phyloP scores from a whole-genome alignment of 192 early-diverging fungal genomes.

The Umbelopsis sp. region DNA sequence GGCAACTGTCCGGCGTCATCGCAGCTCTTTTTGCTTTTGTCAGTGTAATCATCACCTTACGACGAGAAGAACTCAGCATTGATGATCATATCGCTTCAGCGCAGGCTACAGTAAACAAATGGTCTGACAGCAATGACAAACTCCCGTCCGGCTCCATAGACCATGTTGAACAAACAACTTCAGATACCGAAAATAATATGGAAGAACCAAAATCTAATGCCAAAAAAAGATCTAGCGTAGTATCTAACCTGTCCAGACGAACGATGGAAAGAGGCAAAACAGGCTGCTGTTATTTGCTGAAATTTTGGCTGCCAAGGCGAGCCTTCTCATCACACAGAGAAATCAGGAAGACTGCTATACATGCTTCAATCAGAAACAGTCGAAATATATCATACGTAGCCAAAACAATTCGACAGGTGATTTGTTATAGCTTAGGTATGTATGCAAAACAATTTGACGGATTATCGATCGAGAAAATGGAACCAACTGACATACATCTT shows the following conservation, averaged over 20 bases:
- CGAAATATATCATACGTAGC: not conserved
- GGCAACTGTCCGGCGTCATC: not conserved
- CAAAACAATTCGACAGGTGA: constrained; percentile 6
- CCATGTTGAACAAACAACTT: no score
- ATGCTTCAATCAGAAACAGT: not conserved
- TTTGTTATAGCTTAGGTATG: not conserved
- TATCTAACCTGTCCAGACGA: no score
- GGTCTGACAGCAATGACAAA: not conserved
- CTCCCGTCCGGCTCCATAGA: not conserved
- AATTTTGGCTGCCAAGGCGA: not conserved
- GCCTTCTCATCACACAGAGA: not conserved
- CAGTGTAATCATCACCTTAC: not conserved
- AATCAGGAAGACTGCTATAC: not conserved
- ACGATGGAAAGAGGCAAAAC: no score
- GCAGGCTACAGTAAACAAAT: not conserved
- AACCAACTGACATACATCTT: not conserved
- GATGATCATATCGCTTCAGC: not conserved
- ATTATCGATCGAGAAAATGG: not conserved
- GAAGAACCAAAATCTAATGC: no score
- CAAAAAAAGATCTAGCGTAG: no score
- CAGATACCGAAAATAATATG: not conserved
- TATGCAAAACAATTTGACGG: not conserved
- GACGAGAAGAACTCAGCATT: constrained; percentile 1
- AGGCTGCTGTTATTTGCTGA: not conserved
- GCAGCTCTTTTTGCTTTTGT: not conserved